Conservation (phyloP, 495 filamentous ascomycete genomes). For the Penicillium diatomitis region DNA sequence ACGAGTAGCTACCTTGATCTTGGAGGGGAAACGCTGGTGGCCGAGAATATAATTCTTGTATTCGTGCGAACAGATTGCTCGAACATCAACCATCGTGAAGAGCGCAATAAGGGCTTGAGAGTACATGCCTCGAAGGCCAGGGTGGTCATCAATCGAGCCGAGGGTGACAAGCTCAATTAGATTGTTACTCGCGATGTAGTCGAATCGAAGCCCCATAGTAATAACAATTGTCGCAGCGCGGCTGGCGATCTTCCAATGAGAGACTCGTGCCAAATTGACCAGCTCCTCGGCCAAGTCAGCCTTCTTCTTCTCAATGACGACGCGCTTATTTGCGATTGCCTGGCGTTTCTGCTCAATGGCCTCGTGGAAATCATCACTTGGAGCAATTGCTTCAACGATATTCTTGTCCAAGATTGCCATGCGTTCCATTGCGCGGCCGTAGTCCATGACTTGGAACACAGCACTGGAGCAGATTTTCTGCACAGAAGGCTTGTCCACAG, state of each 20-base stretch:
- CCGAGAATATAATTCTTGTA: conserved; percentile 78
- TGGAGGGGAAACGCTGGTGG: conserved; percentile 63
- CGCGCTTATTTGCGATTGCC: conserved; percentile 63
- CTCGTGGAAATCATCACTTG: conserved; percentile 53
- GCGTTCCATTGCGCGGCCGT: conserved; percentile 72
- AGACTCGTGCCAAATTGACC: conserved; percentile 61
- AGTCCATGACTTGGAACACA: conserved; percentile 81
- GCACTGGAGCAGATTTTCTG: conserved; percentile 79
- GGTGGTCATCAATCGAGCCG: conserved; percentile 85
- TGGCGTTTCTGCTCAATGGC: conserved; percentile 57
- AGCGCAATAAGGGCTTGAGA: conserved; percentile 67
- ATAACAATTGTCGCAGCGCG: conserved; percentile 81
- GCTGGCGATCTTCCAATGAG: conserved; percentile 94
- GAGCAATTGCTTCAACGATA: conserved; percentile 63
- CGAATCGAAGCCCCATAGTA: conserved; percentile 80
- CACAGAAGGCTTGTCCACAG: conserved; percentile 86
- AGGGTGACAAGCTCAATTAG: conserved; percentile 76
- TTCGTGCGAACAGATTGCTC: conserved; percentile 75
- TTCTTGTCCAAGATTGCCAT: conserved; percentile 79
- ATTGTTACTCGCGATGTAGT: conserved; percentile 69
- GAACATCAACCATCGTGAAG: conserved; percentile 74
- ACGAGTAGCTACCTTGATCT: conserved; percentile 61
- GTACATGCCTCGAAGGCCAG: conserved; percentile 73
- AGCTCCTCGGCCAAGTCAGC: conserved; percentile 70
- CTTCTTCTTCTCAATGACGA: conserved; percentile 73